Base-by-base conservation (phyloP, 2,329 filamentous ascomycete genomes). In the Aspergillus texensis region DNA sequence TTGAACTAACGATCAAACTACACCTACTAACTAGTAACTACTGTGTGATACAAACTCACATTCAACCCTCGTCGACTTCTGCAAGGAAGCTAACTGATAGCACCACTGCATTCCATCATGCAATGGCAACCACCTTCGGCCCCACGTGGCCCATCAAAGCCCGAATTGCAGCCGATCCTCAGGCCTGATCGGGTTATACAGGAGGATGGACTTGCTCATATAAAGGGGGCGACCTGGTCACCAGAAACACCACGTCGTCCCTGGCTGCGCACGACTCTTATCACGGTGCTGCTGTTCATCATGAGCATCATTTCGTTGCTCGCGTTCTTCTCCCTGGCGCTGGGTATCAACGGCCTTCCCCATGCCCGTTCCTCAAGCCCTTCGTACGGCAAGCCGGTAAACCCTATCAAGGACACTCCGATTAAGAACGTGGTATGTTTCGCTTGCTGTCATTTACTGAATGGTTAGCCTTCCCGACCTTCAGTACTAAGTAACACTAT, bases 401-500 rank as follows among this genome's bases (percentile, higher is more conserved):
- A 11, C 5, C 52, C 52, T 14, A 55, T 55, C 6, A 39, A 36
- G 32, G 26, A 58, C 32, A 66, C 58, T 43, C 80, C 79, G 61
- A 83, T 84, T 71, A 83, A 83, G 71, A 81, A 81, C 66, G 80
- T 82, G 6, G 81, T 55, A 55, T 39, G 52, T 39, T 54, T 28
- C 14, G 11, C 11, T 46, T 24, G n/a, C n/a, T 12, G 10, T 26
- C 16, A 9, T 9, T 19, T 16, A n/a, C 46, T 50, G 14, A 30
- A 50, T 26, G 16, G 26, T n/a, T 16, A n/a, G 16, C 16, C 5
- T 8, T 16, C 45, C 10, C 24, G 21, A 21, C 19, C 28, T n/a
- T 12, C 48, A 12, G 28, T 34, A 32, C 48, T 52, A 52, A 52
- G 48, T n/a, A 52, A 19, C 28, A n/a, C 4, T 32, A 32, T 24